phyloP scores from a whole-genome alignment of 78 protist genomes.

The Guillardia theta region DNA sequence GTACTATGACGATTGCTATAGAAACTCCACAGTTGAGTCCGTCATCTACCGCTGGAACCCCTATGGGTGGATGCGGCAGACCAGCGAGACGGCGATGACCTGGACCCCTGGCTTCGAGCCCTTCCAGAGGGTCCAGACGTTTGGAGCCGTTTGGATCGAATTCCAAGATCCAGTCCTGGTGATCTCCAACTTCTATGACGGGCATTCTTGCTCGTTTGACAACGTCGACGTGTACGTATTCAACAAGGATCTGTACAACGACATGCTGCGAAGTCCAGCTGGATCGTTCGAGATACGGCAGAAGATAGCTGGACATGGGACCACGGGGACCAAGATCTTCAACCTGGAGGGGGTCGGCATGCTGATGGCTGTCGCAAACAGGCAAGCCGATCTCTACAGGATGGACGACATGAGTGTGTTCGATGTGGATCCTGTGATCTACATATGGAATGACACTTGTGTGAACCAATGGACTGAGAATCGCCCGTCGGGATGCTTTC shows the following conservation, averaged over 20 bases:
- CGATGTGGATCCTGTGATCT: background rate
- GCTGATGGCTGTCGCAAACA: background rate
- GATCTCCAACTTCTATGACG: background rate
- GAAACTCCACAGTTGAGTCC: background rate
- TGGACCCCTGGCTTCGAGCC: constrained; percentile 2
- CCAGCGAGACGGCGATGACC: too few species aligned
- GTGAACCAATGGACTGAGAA: background rate
- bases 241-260: background rate
- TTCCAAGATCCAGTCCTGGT: background rate
- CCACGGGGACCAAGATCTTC: background rate
- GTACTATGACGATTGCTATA: background rate
- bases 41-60: background rate
- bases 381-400: background rate
- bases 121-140: background rate
- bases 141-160: background rate
- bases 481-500: too few species aligned
- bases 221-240: background rate
- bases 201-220: background rate
- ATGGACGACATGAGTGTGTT: background rate
- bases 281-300: background rate
- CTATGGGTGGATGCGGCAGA: background rate
- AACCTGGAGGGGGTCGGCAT: background rate
- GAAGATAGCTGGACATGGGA: background rate
- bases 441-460: background rate
- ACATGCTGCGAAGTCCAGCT: background rate